Percentiles rank a stretch among this genome's conserved stretches.
Conservation (phyloP, 139 green algal genomes). For the Chlorella sp. region DNA sequence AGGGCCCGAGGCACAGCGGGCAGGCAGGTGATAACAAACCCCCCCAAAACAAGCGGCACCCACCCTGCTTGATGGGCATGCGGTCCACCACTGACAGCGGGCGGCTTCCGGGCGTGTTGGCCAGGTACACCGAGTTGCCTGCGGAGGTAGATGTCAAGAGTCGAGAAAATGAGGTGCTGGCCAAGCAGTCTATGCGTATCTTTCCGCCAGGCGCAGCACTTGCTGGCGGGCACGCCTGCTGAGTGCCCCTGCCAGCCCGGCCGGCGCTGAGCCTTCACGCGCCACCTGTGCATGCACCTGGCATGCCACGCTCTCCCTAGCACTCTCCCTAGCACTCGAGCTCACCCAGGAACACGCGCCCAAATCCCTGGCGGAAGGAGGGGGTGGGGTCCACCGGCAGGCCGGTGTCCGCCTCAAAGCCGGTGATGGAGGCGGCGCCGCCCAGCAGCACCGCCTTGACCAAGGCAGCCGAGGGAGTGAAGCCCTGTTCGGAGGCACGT, state of each 20-base stretch:
- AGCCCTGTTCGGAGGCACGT: constrained; percentile 47
- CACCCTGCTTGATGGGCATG: constrained; percentile 23
- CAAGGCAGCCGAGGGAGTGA: constrained; percentile 73
- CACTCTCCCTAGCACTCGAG: too few species aligned
- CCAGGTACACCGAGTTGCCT: constrained; percentile 32
- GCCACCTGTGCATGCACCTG: too few species aligned
- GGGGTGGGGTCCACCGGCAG: constrained; percentile 77
- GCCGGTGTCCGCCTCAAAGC: constrained; percentile 54
- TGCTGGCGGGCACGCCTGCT: too few species aligned
- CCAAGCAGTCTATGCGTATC: too few species aligned
- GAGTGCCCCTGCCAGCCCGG: too few species aligned
- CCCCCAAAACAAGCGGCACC: not conserved
- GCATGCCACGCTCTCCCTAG: too few species aligned
- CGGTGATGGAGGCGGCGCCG: constrained; percentile 41
- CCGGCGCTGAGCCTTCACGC: too few species aligned
- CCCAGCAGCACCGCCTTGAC: constrained; percentile 87
- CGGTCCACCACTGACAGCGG: constrained; percentile 50
- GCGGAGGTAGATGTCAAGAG: too few species aligned
- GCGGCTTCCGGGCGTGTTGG: not conserved
- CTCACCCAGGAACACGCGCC: constrained; percentile 70
- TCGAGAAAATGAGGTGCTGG: too few species aligned
- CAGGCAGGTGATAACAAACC: too few species aligned
- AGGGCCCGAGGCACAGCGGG: too few species aligned
- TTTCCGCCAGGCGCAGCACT: too few species aligned
- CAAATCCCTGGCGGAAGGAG: constrained; percentile 77